Base-by-base conservation (phyloP, 768 basidiomycete species). In the Lentinula sp. region DNA sequence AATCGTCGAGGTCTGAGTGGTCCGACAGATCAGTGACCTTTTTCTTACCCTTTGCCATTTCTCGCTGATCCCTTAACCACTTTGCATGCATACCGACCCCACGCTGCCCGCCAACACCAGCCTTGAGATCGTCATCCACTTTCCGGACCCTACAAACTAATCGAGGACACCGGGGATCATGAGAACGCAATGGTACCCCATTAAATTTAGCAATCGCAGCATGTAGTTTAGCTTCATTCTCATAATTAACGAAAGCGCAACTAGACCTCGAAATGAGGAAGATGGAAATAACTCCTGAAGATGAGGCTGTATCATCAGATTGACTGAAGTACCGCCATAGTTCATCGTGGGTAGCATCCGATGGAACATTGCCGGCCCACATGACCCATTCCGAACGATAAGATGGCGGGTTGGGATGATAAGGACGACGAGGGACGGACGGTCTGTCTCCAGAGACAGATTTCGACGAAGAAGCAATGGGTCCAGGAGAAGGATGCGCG, bases 211-310 rank as follows among this genome's bases (percentile, higher is more conserved):
- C 67, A 60, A 95, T 91, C 3, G 93, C 93, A 4, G 74, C 74
- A 8, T 82, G 75, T 20, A 98, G 74, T 61, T 86, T 77, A 5
- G 69, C 73, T 66, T 89, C 82, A 0, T 79, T 81, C 51, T 84
- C 81, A 68, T 88, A 96, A 72, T 98, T 98, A 72, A 96, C 83
- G 68, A 98, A 98, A 4, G 92, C 93, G 72, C 95, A 98, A 68
- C 86, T 92, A 2, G 94, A 95, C n/a, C 93, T 85, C n/a, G 88
- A 82, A 66, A 98, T 98, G 57, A 94, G 84, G 74, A 96, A 97
- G 62, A 98, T 86, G 12, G 91, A 94, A 1, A 88, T 71, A 0
- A 97, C 85, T 7, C 92, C 92, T 45, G 77, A 77, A 39, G 65
- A 28, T 15, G 39, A 23, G 6, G 50, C 41, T 55, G 18, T 45